These are phyloP conservation scores for Pythium utonaiense DNA, from an alignment of 352 stramenopile genomes.

Conservation along the genomic window DNA sequence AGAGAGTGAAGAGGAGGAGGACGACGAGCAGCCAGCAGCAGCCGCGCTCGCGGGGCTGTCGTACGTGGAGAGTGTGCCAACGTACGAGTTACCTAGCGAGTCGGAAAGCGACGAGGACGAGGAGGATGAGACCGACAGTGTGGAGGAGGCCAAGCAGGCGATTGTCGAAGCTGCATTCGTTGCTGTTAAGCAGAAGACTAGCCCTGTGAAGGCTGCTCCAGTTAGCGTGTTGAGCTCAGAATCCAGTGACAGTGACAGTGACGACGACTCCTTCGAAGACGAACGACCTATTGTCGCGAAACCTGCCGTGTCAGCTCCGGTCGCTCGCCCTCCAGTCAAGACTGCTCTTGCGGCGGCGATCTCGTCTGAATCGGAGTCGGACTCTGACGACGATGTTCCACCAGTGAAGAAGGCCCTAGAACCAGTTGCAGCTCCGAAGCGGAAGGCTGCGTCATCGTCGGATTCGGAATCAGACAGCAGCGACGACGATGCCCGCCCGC, in stretches of 20 bases:
- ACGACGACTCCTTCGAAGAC: conserved; percentile 35
- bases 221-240: conserved; percentile 27
- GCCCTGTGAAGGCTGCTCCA: neutral
- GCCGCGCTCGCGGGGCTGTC: conserved; percentile 12
- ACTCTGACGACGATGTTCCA: conserved; percentile 24
- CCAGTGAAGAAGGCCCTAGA: conserved; percentile 1
- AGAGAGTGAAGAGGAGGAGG: conserved; percentile 2
- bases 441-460: conserved; percentile 22
- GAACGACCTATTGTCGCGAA: conserved; percentile 17
- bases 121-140: conserved; percentile 23
- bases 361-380: conserved; percentile 24
- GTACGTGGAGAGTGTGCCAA: conserved; percentile 59
- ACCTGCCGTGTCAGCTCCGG: neutral
- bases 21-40: neutral
- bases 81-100: conserved; percentile 55
- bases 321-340: neutral
- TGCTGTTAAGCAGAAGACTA: conserved; percentile 6
- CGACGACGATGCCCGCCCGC: conserved; percentile 6
- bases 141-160: conserved; percentile 18
- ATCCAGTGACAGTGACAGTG: conserved; percentile 23
- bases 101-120: conserved; percentile 33
- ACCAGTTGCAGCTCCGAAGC: conserved; percentile 7
- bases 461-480: conserved; percentile 14
- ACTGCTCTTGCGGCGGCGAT: neutral
- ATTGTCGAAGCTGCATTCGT: conserved; percentile 11